A percentile compares a stretch with the other conserved stretches of the same genome.
Evolutionary conservation across 148 eudicot species (phyloP).

Genomic region (Amaranthus hypochondriacus): DNA sequence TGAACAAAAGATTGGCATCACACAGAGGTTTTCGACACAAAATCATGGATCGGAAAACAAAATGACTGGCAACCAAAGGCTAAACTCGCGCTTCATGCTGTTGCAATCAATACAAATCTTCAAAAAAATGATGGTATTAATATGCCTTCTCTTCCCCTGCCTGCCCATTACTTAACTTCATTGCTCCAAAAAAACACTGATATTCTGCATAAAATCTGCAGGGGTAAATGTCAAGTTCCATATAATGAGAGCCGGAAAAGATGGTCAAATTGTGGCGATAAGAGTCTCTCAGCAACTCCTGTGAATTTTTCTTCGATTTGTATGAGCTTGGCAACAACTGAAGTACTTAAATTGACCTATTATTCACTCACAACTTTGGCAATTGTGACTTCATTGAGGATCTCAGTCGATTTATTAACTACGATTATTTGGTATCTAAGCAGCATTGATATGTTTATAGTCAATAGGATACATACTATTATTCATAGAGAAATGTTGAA

Average conservation of each 20-base stretch:
- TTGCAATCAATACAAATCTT: slow-evolving; percentile 85
- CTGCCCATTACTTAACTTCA: background rate
- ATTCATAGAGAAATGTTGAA: background rate
- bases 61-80: slow-evolving; percentile 88
- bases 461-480: background rate
- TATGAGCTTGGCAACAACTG: background rate
- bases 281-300: slow-evolving; percentile 90
- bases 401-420: background rate
- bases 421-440: background rate
- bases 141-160: background rate
- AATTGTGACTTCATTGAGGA: background rate
- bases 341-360: background rate
- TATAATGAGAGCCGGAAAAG: slow-evolving; percentile 65
- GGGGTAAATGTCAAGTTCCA: slow-evolving; percentile 73
- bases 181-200: background rate
- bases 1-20: slow-evolving; percentile 21
- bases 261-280: slow-evolving; percentile 67
- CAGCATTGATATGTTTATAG: background rate
- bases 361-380: background rate
- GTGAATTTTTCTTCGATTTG: slow-evolving; percentile 18
- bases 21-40: slow-evolving; percentile 55
- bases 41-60: slow-evolving; percentile 69
- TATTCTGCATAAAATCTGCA: slow-evolving; percentile 27
- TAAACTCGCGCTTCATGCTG: slow-evolving; percentile 68
- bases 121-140: slow-evolving; percentile 72